phyloP scores from a whole-genome alignment of 2,329 filamentous ascomycete genomes.

The Ascochyta viciae-villosae region DNA sequence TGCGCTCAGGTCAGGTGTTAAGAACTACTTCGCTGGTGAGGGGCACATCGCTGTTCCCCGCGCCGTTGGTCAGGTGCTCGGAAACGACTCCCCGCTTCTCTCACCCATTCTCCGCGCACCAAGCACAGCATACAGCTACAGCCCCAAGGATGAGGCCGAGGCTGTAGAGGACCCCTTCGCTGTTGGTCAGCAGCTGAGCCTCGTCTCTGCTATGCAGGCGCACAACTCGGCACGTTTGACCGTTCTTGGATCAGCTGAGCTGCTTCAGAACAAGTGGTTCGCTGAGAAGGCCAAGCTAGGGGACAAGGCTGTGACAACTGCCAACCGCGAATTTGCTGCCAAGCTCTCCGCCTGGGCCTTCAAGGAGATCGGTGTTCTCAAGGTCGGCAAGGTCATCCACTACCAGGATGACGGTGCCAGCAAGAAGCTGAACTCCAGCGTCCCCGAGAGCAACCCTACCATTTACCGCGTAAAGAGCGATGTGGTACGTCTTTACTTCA shows the following conservation, averaged over 20 bases:
- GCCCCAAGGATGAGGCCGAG: slow-evolving; percentile 81
- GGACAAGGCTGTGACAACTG: slow-evolving; percentile 67
- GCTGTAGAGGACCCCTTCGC: slow-evolving; percentile 84
- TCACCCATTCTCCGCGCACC: slow-evolving; percentile 83
- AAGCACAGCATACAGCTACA: slow-evolving; percentile 89
- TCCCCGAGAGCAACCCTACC: slow-evolving; percentile 71
- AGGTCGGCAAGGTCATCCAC: slow-evolving; percentile 84
- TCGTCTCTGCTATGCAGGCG: slow-evolving; percentile 88
- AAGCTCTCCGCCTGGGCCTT: slow-evolving; percentile 94
- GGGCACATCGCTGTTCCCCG: slow-evolving; percentile 81
- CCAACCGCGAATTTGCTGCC: slow-evolving; percentile 85
- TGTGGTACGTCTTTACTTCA: slow-evolving; percentile 70
- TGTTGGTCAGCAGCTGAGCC: slow-evolving; percentile 79
- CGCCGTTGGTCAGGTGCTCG: slow-evolving; percentile 81
- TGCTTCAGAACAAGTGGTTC: slow-evolving; percentile 90
- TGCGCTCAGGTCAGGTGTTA: slow-evolving; percentile 70
- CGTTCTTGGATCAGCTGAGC: slow-evolving; percentile 83
- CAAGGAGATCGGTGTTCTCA: slow-evolving; percentile 88
- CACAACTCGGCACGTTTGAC: slow-evolving; percentile 92
- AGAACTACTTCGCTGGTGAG: slow-evolving; percentile 77
- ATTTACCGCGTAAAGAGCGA: slow-evolving; percentile 98
- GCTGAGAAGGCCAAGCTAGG: slow-evolving; percentile 70
- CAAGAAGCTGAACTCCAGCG: slow-evolving; percentile 50
- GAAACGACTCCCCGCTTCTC: slow-evolving; percentile 75
- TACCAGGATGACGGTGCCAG: slow-evolving; percentile 65